Evolutionary conservation across 2,329 filamentous ascomycete genomes (phyloP).

Genomic region (Penicillium sp.): DNA sequence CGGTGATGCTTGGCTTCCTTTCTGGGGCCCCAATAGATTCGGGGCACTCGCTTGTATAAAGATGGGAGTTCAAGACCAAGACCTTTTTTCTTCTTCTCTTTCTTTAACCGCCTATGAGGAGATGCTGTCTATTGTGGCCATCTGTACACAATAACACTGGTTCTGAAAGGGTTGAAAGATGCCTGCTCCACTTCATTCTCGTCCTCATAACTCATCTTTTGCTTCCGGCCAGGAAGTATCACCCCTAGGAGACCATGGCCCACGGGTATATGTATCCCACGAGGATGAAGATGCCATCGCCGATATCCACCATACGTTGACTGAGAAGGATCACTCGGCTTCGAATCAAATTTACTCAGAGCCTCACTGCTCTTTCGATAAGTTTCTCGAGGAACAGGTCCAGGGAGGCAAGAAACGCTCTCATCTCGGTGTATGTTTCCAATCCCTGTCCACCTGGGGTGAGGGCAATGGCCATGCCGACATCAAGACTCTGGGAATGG

Average conservation of each 20-base stretch:
- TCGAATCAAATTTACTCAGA: slow-evolving; percentile 25
- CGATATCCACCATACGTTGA: slow-evolving; percentile 33
- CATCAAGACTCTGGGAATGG: slow-evolving; percentile 66
- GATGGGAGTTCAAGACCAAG: no score
- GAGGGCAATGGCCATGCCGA: slow-evolving; percentile 60
- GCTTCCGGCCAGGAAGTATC: slow-evolving; percentile 19
- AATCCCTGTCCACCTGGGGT: slow-evolving; percentile 68
- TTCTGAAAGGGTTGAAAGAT: no score
- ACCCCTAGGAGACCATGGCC: slow-evolving; percentile 10
- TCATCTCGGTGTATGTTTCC: slow-evolving; percentile 71
- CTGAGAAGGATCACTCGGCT: slow-evolving; percentile 15
- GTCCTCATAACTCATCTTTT: slow-evolving; percentile 23
- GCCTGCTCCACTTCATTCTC: slow-evolving; percentile 30
- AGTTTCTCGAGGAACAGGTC: slow-evolving; percentile 68
- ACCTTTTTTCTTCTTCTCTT: no score
- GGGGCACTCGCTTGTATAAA: no score
- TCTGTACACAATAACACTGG: no score
- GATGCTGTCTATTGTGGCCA: no score
- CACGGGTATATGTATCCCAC: slow-evolving; percentile 29
- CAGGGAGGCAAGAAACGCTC: slow-evolving; percentile 63
- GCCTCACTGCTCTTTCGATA: slow-evolving; percentile 61
- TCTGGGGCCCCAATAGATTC: no score
- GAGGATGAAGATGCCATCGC: slow-evolving; percentile 33
- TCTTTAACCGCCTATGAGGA: no score
- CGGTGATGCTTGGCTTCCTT: slow-evolving; percentile 18